These are phyloP conservation scores for Aspergillus ustus DNA, from an alignment of 2,329 filamentous ascomycete species.

Conservation along the genomic window DNA sequence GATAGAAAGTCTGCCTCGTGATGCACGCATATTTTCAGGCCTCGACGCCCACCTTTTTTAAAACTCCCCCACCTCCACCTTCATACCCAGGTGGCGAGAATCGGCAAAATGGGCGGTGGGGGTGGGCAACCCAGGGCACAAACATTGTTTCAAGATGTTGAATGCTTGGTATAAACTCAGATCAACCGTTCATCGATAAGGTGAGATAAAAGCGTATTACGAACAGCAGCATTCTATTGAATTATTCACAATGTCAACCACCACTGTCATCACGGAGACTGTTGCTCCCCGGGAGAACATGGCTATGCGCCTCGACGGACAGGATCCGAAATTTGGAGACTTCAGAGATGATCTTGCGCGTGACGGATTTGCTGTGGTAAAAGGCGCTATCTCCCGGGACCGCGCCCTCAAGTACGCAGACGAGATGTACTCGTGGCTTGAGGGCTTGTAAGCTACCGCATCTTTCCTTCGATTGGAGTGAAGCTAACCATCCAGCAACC, in stretches of 20 bases:
- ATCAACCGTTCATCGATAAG: too few species aligned
- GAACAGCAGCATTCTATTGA: too few species aligned
- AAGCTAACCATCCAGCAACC: slow-evolving; percentile 24
- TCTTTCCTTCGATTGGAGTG: neutral
- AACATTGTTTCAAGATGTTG: too few species aligned
- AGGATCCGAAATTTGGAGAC: slow-evolving; percentile 25
- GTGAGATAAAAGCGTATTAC: too few species aligned
- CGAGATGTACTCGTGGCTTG: slow-evolving; percentile 28
- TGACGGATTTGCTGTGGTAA: slow-evolving; percentile 54
- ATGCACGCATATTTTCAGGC: neutral
- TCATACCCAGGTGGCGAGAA: neutral
- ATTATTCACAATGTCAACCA: slow-evolving; percentile 23
- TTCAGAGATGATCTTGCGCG: slow-evolving; percentile 35
- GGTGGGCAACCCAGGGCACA: neutral
- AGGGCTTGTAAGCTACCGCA: slow-evolving; percentile 27
- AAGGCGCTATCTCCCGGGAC: slow-evolving; percentile 50
- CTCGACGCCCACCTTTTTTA: neutral
- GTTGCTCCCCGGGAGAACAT: slow-evolving; percentile 9
- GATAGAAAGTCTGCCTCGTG: neutral
- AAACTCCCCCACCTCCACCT: neutral
- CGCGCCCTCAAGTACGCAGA: slow-evolving; percentile 39
- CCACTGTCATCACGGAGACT: slow-evolving; percentile 14
- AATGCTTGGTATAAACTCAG: neutral
- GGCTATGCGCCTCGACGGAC: slow-evolving; percentile 28
- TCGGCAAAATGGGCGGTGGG: slow-evolving; percentile 5